Percentiles rank a stretch among this genome's conserved stretches.
phyloP scores from a whole-genome alignment of 106 monocot species.

The Allium cepa region DNA sequence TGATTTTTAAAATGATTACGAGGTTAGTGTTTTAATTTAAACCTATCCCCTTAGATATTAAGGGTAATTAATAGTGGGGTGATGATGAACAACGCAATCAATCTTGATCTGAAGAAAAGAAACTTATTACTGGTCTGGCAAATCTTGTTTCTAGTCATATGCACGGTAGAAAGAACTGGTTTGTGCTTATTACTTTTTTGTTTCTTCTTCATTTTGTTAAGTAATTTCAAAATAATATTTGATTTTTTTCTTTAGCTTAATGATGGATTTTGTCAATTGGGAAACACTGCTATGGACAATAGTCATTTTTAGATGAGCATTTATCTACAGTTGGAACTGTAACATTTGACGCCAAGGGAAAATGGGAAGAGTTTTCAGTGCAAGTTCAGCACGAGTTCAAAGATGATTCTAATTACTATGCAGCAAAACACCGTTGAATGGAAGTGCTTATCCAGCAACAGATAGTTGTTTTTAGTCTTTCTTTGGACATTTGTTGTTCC shows the following conservation, averaged over 20 bases:
- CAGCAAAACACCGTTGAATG: too few relatives aligned
- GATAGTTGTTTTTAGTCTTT: too few relatives aligned
- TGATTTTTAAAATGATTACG: constrained; percentile 71
- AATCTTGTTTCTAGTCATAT: constrained; percentile 63
- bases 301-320: constrained; percentile 43
- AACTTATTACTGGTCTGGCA: constrained; percentile 53
- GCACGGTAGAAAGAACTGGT: constrained; percentile 74
- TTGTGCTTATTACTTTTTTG: background rate
- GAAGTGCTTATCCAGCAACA: too few relatives aligned
- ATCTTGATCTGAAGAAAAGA: constrained; percentile 56
- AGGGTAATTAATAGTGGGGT: too few relatives aligned
- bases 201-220: background rate
- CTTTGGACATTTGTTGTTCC: too few relatives aligned
- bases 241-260: constrained; percentile 37
- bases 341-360: constrained; percentile 69
- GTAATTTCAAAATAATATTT: background rate
- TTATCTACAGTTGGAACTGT: constrained; percentile 20
- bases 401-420: too few relatives aligned
- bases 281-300: constrained; percentile 33
- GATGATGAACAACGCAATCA: constrained; percentile 40
- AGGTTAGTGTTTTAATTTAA: constrained; percentile 30
- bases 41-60: too few relatives aligned
- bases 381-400: too few relatives aligned
- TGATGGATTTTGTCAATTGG: constrained; percentile 31
- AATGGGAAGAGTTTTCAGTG: constrained; percentile 46